Evolutionary conservation across 2,329 filamentous ascomycete genomes (phyloP).

Genomic region (Fusarium tupiense): DNA sequence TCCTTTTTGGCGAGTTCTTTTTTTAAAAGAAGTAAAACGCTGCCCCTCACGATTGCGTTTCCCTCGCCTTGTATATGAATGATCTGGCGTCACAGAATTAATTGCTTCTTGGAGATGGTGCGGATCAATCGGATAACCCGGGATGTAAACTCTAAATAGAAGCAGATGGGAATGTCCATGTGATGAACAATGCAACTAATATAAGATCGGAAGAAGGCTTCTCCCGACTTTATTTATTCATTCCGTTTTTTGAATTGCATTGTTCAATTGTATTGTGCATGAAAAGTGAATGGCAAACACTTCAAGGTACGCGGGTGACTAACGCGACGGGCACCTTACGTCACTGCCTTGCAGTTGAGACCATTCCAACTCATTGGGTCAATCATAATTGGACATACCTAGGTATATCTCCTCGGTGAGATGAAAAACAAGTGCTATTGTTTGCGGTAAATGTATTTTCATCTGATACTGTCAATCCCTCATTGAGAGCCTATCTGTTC

Average conservation of each 20-base stretch:
- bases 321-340: not conserved
- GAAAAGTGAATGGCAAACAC: not conserved
- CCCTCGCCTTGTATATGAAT: not conserved
- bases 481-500: not conserved
- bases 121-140: constrained; percentile 18
- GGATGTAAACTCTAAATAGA: not conserved
- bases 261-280: not conserved
- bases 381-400: not conserved
- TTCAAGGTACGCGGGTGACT: not conserved
- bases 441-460: not conserved
- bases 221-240: not conserved
- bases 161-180: not conserved
- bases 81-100: constrained; percentile 19
- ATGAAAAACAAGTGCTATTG: not conserved
- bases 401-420: no score
- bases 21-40: not conserved
- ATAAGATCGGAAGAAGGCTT: not conserved
- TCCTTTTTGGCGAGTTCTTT: not conserved
- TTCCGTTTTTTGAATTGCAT: not conserved
- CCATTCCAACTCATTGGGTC: not conserved
- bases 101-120: constrained; percentile 29
- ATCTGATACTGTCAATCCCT: not conserved
- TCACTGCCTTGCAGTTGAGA: not conserved
- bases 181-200: not conserved
- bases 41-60: not conserved